A percentile compares a stretch with the other conserved stretches of the same genome.
phyloP scores from a whole-genome alignment of 2,329 filamentous ascomycete species.

The Cladophialophora immunda region DNA sequence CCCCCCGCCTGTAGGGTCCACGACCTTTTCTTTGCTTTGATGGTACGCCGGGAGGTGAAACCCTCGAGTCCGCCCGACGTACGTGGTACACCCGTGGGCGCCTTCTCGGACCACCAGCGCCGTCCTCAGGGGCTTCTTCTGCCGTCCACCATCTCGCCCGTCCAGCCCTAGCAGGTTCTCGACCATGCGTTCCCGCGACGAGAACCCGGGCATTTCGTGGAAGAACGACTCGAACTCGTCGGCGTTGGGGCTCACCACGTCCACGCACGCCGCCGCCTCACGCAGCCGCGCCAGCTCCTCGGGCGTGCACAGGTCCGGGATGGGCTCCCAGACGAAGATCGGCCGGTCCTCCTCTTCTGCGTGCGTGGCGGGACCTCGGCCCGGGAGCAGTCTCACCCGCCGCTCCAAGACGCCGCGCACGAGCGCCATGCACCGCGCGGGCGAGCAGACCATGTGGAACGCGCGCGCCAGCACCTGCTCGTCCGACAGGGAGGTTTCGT shows the following conservation, averaged over 20 bases:
- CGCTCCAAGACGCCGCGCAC: conserved; percentile 72
- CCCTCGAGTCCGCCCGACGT: conserved; percentile 42
- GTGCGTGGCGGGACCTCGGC: too few relatives aligned
- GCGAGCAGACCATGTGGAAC: conserved; percentile 89
- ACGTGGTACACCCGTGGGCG: conserved; percentile 65
- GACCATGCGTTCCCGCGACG: conserved; percentile 44
- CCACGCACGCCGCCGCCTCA: conserved; percentile 61
- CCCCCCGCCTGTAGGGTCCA: conserved; percentile 94
- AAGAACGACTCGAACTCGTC: conserved; percentile 88
- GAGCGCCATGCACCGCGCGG: conserved; percentile 77
- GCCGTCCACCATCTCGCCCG: not conserved
- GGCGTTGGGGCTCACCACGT: conserved; percentile 81
- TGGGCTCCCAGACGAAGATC: conserved; percentile 92
- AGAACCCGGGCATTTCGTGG: conserved; percentile 49
- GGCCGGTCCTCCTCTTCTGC: conserved; percentile 57
- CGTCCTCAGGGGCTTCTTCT: not conserved
- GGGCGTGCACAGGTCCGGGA: conserved; percentile 84
- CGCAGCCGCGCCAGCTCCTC: conserved; percentile 65
- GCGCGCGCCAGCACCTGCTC: conserved; percentile 74
- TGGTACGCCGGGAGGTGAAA: conserved; percentile 84
- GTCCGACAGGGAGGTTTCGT: conserved; percentile 73
- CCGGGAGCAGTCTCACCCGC: conserved; percentile 53
- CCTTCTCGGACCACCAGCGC: conserved; percentile 66
- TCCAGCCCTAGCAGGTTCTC: conserved; percentile 47
- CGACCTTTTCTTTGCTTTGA: conserved; percentile 59